Evolutionary conservation across 2,329 filamentous ascomycete species (phyloP), one percentile per base, ranked within the genome.

Genomic region (Endothia cerciana): DNA sequence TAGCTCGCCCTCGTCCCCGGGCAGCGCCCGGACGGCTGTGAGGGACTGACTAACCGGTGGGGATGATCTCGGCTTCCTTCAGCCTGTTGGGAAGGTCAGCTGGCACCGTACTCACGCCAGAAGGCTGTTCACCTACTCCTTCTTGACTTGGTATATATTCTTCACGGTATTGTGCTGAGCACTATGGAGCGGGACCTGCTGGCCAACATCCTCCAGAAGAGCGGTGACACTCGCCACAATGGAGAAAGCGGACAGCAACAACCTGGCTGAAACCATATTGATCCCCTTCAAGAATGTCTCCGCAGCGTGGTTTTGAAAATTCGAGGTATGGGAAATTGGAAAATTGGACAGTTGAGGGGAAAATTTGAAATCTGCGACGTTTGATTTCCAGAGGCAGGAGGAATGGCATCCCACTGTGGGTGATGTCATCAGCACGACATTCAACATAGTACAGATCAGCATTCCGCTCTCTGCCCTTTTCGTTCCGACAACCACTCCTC

Each of bases 31-130:
- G 7, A 1, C 2, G 4, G 11, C 2, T 6, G 6, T 13, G 2
- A 19, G 38, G 22, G 15, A 3, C 38, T 33, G 5, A 56, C 47
- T 10, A 45, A 73, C 72, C 70, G 7, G 65, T 70, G 10, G 71
- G 72, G 15, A 73, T 73, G 59, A 73, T 73, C 41, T 72, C 68
- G 2, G 72, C 71, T 28, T 70, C 53, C 59, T 70, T 68, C 38
- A 73, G 55, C 36, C 71, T 72, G 33, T 28, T 11, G 28, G 22
- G 41, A 17, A 15, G 4, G 33, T 60, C 11, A 66, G 56, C 28
- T 25, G 22, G 25, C 11, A 30, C 7, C 19, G 7, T 22, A 3
- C n/a, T 10, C 19, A 2, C 41, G 8, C 3, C 3, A 8, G 19
- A n/a, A 22, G n/a, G 6, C 2, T 45, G 19, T 1, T 30, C 10